These are phyloP conservation scores for Chimonanthus salicifolius DNA, from an alignment of 164 flowering plant genomes.

Conservation along the genomic window DNA sequence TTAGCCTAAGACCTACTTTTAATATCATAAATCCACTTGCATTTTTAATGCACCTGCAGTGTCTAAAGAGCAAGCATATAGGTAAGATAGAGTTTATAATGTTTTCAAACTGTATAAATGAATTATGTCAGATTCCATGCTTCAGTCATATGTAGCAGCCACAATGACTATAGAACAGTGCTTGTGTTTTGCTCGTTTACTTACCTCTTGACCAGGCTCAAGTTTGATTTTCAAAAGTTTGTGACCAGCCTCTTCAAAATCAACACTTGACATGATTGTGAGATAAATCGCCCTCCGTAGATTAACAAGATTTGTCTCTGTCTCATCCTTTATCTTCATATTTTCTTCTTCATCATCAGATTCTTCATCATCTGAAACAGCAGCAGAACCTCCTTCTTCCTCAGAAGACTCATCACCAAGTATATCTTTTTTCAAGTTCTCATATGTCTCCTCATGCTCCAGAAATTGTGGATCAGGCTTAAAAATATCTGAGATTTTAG, in stretches of 20 bases:
- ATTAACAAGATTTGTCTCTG: constrained; percentile 92
- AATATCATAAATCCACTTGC: neutral
- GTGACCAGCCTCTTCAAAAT: constrained; percentile 99
- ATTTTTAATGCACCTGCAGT: no score
- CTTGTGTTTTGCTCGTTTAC: neutral
- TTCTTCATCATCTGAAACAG: constrained; percentile 48
- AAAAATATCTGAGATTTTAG: constrained; percentile 61
- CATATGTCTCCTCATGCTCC: constrained; percentile 67
- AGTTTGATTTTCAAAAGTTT: constrained; percentile 86
- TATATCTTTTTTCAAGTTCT: constrained; percentile 51
- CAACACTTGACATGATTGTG: constrained; percentile 98
- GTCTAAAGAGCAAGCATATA: no score
- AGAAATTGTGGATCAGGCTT: constrained; percentile 54
- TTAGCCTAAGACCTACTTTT: neutral
- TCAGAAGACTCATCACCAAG: constrained; percentile 64
- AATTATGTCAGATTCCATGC: neutral
- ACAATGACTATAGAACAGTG: neutral
- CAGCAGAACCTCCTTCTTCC: constrained; percentile 57
- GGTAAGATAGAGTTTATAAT: no score
- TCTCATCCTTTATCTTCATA: constrained; percentile 84
- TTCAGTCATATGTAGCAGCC: neutral
- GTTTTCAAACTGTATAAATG: no score
- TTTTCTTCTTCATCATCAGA: constrained; percentile 60
- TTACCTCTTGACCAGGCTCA: constrained; percentile 99
- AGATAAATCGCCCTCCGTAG: constrained; percentile 87